These are phyloP conservation scores for Ambrosia trifida DNA, from an alignment of 129 eudicot species.

Conservation along the genomic window DNA sequence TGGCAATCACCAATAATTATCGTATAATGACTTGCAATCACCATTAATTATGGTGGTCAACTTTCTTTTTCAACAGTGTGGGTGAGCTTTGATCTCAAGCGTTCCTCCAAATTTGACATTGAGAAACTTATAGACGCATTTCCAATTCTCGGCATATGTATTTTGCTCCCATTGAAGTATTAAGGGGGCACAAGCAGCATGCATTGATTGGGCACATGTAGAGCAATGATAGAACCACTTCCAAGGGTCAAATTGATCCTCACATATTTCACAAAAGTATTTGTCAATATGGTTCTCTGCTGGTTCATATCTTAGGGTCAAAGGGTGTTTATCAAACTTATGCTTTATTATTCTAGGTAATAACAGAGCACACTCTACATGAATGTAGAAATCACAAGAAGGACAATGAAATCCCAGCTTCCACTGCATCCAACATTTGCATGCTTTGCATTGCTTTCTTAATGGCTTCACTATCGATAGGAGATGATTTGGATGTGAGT, in stretches of 20 bases:
- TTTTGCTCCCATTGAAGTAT: background rate
- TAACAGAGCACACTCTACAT: background rate
- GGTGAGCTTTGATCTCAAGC: too few species aligned
- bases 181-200: conserved; percentile 4
- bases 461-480: background rate
- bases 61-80: too few species aligned
- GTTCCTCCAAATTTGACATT: too few species aligned
- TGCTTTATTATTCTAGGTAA: conserved; percentile 1
- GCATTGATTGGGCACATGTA: conserved; percentile 16
- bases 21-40: too few species aligned
- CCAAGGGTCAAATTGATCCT: too few species aligned
- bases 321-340: conserved; percentile 9
- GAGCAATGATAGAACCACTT: conserved; percentile 25
- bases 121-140: too few species aligned
- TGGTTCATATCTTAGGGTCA: conserved; percentile 16
- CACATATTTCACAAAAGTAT: background rate
- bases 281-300: conserved; percentile 1
- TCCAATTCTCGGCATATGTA: background rate
- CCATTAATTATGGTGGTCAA: too few species aligned
- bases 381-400: conserved; percentile 1
- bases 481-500: conserved; percentile 3
- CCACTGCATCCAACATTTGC: accelerated
- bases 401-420: background rate
- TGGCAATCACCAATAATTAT: too few species aligned
- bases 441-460: too few species aligned